Evolutionary conservation across 371 early-diverging fungal species (phyloP).

Genomic region (Mucor saturninus): DNA sequence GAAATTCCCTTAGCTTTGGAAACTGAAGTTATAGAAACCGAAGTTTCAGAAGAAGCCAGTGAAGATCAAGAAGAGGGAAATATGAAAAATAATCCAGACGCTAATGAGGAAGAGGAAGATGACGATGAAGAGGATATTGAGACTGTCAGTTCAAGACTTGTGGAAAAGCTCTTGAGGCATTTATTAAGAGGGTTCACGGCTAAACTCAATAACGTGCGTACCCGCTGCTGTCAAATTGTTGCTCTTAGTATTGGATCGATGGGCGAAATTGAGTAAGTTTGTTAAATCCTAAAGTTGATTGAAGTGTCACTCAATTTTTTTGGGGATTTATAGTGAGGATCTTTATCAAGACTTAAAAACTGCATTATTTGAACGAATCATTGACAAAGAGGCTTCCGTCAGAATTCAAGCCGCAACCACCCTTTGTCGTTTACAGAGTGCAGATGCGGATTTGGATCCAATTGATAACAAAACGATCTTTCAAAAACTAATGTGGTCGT

Average conservation of each 20-base stretch:
- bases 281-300: background rate
- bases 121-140: constrained; percentile 49
- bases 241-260: constrained; percentile 76
- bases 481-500: constrained; percentile 62
- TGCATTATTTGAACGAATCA: constrained; percentile 70
- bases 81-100: too few relatives aligned
- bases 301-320: background rate
- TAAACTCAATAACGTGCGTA: constrained; percentile 76
- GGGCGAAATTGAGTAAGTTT: constrained; percentile 81
- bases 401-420: constrained; percentile 84
- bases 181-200: constrained; percentile 76
- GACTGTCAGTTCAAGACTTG: constrained; percentile 74
- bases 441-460: constrained; percentile 57
- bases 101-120: too few relatives aligned
- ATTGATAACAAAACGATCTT: constrained; percentile 66
- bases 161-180: constrained; percentile 69
- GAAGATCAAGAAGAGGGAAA: background rate
- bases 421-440: constrained; percentile 75
- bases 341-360: constrained; percentile 71
- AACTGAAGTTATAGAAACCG: background rate
- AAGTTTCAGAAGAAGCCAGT: background rate
- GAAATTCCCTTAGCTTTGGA: background rate
- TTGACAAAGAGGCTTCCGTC: constrained; percentile 84
- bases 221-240: constrained; percentile 80
- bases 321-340: constrained; percentile 62